Base-by-base conservation (phyloP, 139 green algal genomes). In the Picocystis salinarum region DNA sequence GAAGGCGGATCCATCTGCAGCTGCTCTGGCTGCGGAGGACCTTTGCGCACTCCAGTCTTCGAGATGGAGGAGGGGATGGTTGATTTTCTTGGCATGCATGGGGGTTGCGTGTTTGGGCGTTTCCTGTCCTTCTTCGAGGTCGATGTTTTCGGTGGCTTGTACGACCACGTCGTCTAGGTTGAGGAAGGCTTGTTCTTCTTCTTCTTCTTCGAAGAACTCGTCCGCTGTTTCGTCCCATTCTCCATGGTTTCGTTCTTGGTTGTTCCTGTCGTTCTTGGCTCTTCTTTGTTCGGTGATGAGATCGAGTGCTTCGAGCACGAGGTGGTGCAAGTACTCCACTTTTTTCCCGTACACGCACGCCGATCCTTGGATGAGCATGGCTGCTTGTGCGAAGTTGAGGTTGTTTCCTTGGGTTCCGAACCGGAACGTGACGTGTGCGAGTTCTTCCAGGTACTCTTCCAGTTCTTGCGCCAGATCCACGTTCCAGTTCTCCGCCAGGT, bases 271-370 rank as follows among this genome's bases (percentile, higher is more conserved):
- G 20, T 28, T 52, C 57, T 45, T 64, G 9, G 42, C 22, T 41
- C 15, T 49, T 29, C 24, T 19, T n/a, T n/a, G n/a, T n/a, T n/a
- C n/a, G n/a, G n/a, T 30, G 9, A 78, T 50, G 40, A 55, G 46
- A 23, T 75, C 59, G 12, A 83, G 36, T 0, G 74, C 74, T 41
- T 80, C 64, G 49, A 77, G 76, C 4, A 84, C 77, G 39, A 91
- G 51, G 10, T 41, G 70, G 53, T 85, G 66, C 18, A 91, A 67
- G 56, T 83, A 79, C 53, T 91, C 79, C 0, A 91, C 79, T 52
- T 91, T 91, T 23, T 76, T 78, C 47, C 64, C 72, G 59, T 83
- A 91, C 7, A 91, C 64, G 42, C 65, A 76, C 6, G 75, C 65
- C 7, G 71, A 82, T 13, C 75, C 74, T 42, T 91, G 79, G 12